phyloP scores from a whole-genome alignment of 164 flowering plant genomes.

The Aristolochia californica region DNA sequence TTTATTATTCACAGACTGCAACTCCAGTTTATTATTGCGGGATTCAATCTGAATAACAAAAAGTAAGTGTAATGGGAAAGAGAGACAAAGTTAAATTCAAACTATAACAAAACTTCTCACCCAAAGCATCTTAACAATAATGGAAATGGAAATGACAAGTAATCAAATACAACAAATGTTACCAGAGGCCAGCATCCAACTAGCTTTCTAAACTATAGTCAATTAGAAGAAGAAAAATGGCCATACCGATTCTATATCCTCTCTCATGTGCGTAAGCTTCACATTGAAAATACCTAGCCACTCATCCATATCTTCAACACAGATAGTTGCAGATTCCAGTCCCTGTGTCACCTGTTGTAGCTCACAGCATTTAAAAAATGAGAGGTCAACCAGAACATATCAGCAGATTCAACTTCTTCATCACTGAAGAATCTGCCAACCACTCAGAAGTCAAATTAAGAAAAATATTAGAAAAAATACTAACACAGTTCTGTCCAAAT shows the following conservation, averaged over 20 bases:
- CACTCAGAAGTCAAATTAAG: too few relatives aligned
- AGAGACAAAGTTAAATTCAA: not conserved
- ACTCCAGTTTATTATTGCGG: constrained; percentile 94
- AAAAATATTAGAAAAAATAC: too few relatives aligned
- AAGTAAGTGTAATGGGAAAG: not conserved
- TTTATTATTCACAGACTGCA: constrained; percentile 94
- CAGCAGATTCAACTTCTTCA: too few relatives aligned
- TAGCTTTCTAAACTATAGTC: not conserved
- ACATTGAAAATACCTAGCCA: constrained; percentile 96
- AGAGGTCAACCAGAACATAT: too few relatives aligned
- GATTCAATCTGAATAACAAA: constrained; percentile 68
- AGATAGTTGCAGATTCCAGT: constrained; percentile 73
- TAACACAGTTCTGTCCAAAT: too few relatives aligned
- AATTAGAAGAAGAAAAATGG: constrained; percentile 1
- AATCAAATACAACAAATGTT: not conserved
- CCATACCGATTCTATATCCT: constrained; percentile 93
- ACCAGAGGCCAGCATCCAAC: too few relatives aligned
- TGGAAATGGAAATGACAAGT: not conserved
- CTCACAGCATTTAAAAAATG: too few relatives aligned
- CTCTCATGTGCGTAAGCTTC: constrained; percentile 97
- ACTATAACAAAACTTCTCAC: not conserved
- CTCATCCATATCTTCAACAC: constrained; percentile 99
- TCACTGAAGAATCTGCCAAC: too few relatives aligned
- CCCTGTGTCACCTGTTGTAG: constrained; percentile 74
- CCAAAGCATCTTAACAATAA: not conserved